Conservation (phyloP, 805 yeast species). For the Tetrapisispora iriomotensis region DNA sequence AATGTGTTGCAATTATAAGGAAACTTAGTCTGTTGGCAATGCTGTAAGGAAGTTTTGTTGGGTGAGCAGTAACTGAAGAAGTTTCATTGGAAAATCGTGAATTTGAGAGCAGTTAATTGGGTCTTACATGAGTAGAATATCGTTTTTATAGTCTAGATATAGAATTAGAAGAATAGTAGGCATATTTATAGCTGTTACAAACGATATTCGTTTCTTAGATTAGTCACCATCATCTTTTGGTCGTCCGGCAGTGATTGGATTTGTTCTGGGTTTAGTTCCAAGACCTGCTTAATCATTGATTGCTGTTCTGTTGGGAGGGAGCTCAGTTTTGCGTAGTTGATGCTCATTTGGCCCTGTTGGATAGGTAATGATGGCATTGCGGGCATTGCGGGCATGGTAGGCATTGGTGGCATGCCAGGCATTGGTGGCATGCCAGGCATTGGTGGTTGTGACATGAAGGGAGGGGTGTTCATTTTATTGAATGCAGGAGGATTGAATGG, state of each 20-base stretch:
- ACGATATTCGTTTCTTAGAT: conserved; percentile 45
- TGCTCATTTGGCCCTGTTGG: conserved; percentile 17
- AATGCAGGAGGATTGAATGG: conserved; percentile 6
- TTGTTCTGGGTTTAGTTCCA: conserved; percentile 37
- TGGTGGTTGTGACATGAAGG: conserved; percentile 4
- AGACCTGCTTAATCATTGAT: conserved; percentile 40
- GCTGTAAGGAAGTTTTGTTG: no score
- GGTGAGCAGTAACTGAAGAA: no score
- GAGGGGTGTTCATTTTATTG: conserved; percentile 6
- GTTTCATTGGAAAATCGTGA: no score
- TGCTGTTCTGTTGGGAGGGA: conserved; percentile 50
- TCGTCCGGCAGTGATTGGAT: conserved; percentile 34
- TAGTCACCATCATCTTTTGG: conserved; percentile 44
- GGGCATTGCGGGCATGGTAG: conserved; percentile 5
- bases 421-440: no score
- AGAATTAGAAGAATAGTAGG: no score
- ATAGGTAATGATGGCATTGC: conserved; percentile 6
- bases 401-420: conserved; percentile 11
- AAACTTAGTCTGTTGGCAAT: no score
- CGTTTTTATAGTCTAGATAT: no score
- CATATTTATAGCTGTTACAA: conserved; percentile 3
- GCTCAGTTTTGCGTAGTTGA: conserved; percentile 37
- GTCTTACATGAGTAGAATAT: no score
- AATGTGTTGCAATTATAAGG: no score
- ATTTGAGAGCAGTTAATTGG: no score